Base-by-base conservation (phyloP, 768 basidiomycete genomes). In the Amanita rimosa region DNA sequence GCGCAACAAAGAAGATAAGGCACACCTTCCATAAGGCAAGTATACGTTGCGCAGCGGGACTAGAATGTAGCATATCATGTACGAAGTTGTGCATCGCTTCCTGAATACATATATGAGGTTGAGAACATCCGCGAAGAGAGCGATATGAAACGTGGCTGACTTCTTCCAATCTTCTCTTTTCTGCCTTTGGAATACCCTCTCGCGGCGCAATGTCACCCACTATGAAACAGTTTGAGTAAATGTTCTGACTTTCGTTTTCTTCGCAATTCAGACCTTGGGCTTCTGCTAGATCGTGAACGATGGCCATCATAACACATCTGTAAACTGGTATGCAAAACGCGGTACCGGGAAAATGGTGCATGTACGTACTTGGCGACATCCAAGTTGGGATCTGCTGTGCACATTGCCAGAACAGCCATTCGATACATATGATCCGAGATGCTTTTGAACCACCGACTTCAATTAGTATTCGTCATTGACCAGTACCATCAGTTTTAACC, bases 391-490 rank as follows among this genome's bases (percentile, higher is more conserved):
- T 89, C 89, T 0, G 89, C 82, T 4, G 79, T 76, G 52, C 91
- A 85, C 79, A 99, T 83, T 3, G 92, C 83, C 37, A 98, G 74
- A n/a, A 97, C 62, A 1, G 91, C 85, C 95, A 99, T 97, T 41
- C 95, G 73, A 62, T 92, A 89, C 95, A 96, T 97, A 58, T 97
- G 94, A 63, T 98, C 95, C 6, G 91, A 83, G 53, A 97, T 94
- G 54, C 87, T n/a, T n/a, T n/a, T 91, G n/a, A n/a, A 21, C 14
- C 26, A 10, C 6, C 19, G 26, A 7, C 22, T n/a, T n/a, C n/a
- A n/a, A 38, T 35, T 7, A 51, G 36, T 34, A 41, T 1, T 21
- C n/a, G n/a, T 24, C 33, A 7, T n/a, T 10, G n/a, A n/a, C 42
- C 17, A 26, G 4, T 27, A 27, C n/a, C 48, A 36, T 14, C 16